These are phyloP conservation scores for Paratinospora sagittata DNA, from an alignment of 164 flowering plant species.

Conservation along the genomic window DNA sequence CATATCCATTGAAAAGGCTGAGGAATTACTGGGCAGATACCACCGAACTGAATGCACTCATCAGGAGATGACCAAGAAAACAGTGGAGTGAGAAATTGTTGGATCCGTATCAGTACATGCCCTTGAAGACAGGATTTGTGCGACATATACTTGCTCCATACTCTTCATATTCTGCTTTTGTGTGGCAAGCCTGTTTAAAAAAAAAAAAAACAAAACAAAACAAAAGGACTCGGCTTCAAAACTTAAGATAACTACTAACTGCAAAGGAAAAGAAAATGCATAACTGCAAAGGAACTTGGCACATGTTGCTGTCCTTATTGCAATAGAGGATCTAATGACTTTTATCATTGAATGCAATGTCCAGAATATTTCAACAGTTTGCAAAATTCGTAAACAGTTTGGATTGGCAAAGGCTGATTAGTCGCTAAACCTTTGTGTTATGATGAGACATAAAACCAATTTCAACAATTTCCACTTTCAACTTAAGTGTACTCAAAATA, in stretches of 20 bases:
- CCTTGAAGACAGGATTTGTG: conserved; percentile 92
- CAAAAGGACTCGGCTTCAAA: neutral
- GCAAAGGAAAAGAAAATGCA: neutral
- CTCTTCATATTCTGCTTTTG: conserved; percentile 98
- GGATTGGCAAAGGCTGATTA: neutral
- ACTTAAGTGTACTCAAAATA: neutral
- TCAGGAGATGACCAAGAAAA: neutral
- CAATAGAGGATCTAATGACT: neutral
- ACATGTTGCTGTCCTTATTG: neutral
- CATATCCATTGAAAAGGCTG: neutral
- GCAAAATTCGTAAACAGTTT: neutral
- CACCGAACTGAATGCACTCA: neutral
- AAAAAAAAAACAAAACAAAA: neutral
- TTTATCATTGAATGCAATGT: neutral
- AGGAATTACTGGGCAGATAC: neutral
- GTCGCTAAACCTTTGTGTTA: neutral
- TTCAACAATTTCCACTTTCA: neutral
- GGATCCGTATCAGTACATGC: conserved; percentile 55
- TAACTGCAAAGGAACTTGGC: neutral
- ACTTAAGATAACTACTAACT: neutral
- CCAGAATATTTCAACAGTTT: neutral
- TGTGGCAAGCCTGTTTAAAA: conserved; percentile 80
- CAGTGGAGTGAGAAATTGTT: conserved; percentile 8
- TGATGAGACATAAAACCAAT: neutral
- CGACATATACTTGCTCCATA: conserved; percentile 97